These are phyloP conservation scores for Ustilago esculenta DNA, from an alignment of 1,284 basidiomycete species.

Conservation along the genomic window DNA sequence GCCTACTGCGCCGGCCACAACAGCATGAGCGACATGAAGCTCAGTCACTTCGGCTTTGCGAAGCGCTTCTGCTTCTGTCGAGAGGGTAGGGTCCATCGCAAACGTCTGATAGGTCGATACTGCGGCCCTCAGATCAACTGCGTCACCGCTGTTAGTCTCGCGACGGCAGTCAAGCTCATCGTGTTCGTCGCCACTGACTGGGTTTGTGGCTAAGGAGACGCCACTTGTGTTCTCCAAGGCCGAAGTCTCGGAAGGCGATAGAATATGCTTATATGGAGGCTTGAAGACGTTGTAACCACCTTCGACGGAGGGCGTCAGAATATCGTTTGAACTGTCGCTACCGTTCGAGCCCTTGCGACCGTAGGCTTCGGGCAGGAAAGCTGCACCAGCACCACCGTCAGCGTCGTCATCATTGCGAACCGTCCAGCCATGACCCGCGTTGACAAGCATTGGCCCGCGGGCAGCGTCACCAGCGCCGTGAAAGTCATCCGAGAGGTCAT, in stretches of 20 bases:
- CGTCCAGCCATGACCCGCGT: conserved; percentile 52
- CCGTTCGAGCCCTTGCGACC: conserved; percentile 30
- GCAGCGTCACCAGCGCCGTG: conserved; percentile 1
- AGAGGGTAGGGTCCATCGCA: conserved; percentile 30
- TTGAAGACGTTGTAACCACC: conserved; percentile 62
- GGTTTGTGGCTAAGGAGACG: background rate
- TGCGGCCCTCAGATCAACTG: conserved; percentile 1
- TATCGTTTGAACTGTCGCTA: conserved; percentile 37
- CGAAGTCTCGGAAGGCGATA: conserved; percentile 14
- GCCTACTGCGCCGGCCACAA: background rate
- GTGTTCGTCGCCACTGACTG: background rate
- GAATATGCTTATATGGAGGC: conserved; percentile 51
- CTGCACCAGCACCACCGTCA: conserved; percentile 8
- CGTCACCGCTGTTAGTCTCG: background rate
- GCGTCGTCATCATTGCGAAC: conserved; percentile 15
- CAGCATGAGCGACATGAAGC: background rate
- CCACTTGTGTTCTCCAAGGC: conserved; percentile 4
- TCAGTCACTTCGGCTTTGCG: conserved; percentile 32
- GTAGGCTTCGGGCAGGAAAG: conserved; percentile 29
- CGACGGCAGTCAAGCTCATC: background rate
- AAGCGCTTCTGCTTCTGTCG: conserved; percentile 34
- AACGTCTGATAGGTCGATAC: conserved; percentile 25
- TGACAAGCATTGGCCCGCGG: conserved; percentile 34
- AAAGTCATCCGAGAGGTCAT: conserved; percentile 49
- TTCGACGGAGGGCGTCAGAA: conserved; percentile 59